Conservation (phyloP, 2,329 filamentous ascomycete genomes). For the Sporothrix pseudoabietina region DNA sequence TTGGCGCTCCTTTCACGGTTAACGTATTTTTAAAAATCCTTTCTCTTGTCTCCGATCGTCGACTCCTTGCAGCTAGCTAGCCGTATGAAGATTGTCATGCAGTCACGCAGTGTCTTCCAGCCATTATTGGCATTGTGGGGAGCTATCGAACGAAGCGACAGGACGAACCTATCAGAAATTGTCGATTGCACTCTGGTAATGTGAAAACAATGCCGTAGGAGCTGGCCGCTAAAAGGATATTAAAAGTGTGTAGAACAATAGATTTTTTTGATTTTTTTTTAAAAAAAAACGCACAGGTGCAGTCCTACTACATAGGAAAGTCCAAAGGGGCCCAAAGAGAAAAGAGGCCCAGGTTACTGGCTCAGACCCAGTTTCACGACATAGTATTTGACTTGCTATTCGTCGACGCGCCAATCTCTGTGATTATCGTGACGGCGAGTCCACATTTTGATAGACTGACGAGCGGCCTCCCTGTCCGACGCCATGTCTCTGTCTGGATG, state of each 20-base stretch:
- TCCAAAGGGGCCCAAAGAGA: too few relatives aligned
- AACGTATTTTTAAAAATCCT: not conserved
- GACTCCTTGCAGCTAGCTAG: not conserved
- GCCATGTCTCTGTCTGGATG: conserved; percentile 11
- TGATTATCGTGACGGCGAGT: not conserved
- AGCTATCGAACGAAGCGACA: not conserved
- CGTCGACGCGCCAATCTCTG: not conserved
- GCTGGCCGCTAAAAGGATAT: not conserved
- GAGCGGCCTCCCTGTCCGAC: conserved; percentile 6
- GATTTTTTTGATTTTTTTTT: too few relatives aligned
- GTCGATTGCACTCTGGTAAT: not conserved
- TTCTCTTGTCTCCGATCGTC: not conserved
- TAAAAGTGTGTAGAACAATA: not conserved
- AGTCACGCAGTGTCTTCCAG: not conserved
- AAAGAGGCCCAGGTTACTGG: too few relatives aligned
- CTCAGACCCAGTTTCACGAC: not conserved
- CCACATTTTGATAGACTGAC: not conserved
- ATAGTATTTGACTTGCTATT: not conserved
- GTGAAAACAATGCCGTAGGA: not conserved
- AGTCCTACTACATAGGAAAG: not conserved
- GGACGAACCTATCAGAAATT: not conserved
- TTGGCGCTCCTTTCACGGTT: not conserved
- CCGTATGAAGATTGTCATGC: not conserved
- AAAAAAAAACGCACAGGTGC: not conserved
- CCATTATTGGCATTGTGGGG: not conserved